phyloP scores from a whole-genome alignment of 2,329 filamentous ascomycete genomes.

The Endocalyx cinctus region DNA sequence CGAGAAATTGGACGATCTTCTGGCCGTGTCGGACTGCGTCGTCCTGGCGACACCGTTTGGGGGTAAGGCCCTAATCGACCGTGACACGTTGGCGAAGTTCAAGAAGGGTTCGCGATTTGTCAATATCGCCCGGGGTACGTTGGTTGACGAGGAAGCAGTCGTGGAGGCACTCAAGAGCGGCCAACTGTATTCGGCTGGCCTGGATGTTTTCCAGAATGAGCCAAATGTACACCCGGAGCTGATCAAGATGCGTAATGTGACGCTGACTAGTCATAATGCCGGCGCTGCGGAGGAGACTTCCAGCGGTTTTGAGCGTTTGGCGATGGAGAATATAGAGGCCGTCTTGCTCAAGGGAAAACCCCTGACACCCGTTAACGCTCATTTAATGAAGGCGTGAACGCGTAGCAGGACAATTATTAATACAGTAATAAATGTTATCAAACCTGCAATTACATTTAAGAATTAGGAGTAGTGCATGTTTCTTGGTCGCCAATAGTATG shows the following conservation, averaged over 20 bases:
- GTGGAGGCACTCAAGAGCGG: conserved; percentile 41
- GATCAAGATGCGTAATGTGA: conserved; percentile 12
- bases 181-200: conserved; percentile 39
- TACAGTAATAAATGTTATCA: too few species aligned
- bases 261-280: conserved; percentile 2
- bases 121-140: conserved; percentile 47
- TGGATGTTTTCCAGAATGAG: conserved; percentile 53
- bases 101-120: conserved; percentile 43
- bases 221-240: conserved; percentile 38
- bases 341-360: conserved; percentile 1
- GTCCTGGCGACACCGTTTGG: background rate
- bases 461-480: too few species aligned
- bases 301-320: conserved; percentile 3
- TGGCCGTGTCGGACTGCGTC: conserved; percentile 28
- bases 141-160: conserved; percentile 48
- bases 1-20: conserved; percentile 17
- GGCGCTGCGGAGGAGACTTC: conserved; percentile 3
- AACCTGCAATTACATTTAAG: too few species aligned
- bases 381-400: too few species aligned
- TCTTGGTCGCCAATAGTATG: too few species aligned
- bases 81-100: conserved; percentile 36
- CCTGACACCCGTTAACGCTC: conserved; percentile 3
- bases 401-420: too few species aligned
- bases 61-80: conserved; percentile 15
- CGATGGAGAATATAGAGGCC: conserved; percentile 5